Percentiles rank a stretch among this genome's conserved stretches.
phyloP scores from a whole-genome alignment of 2,329 filamentous ascomycete species.

The Aureobasidium sp. region DNA sequence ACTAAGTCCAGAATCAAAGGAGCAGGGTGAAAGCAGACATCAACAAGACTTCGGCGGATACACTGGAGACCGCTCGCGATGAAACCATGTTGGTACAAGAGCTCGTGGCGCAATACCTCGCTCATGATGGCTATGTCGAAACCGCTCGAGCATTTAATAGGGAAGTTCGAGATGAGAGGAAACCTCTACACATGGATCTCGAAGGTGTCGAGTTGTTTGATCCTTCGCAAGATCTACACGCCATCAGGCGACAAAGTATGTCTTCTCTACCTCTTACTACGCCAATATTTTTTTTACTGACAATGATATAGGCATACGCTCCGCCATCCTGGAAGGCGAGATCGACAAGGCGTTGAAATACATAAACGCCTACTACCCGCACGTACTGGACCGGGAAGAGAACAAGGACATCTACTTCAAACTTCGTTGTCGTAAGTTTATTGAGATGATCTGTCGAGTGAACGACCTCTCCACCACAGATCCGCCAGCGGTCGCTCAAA shows the following conservation, averaged over 20 bases:
- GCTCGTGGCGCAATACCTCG: constrained; percentile 79
- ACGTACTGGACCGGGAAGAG: constrained; percentile 58
- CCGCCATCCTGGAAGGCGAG: constrained; percentile 82
- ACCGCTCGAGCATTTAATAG: constrained; percentile 81
- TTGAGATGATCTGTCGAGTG: constrained; percentile 81
- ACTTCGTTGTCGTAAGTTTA: constrained; percentile 81
- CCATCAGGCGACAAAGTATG: constrained; percentile 77
- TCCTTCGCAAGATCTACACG: constrained; percentile 76
- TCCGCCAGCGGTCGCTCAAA: constrained; percentile 24
- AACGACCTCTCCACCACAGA: constrained; percentile 53
- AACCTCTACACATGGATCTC: constrained; percentile 45
- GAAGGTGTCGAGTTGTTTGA: constrained; percentile 51
- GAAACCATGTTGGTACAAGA: constrained; percentile 77
- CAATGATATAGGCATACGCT: constrained; percentile 61
- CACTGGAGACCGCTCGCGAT: constrained; percentile 55
- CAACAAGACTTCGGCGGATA: constrained; percentile 49
- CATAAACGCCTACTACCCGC: constrained; percentile 70
- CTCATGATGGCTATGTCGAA: constrained; percentile 92
- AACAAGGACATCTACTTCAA: constrained; percentile 84
- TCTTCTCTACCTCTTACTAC: constrained; percentile 10
- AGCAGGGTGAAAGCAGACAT: constrained; percentile 56
- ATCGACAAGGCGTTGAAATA: constrained; percentile 84
- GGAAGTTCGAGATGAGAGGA: constrained; percentile 69
- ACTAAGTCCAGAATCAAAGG: constrained; percentile 50
- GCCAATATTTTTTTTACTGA: background rate